Percentiles rank a stretch among this genome's conserved stretches.
Evolutionary conservation across 768 basidiomycete species (phyloP).

Genomic region (Podaxis mareebaensis): DNA sequence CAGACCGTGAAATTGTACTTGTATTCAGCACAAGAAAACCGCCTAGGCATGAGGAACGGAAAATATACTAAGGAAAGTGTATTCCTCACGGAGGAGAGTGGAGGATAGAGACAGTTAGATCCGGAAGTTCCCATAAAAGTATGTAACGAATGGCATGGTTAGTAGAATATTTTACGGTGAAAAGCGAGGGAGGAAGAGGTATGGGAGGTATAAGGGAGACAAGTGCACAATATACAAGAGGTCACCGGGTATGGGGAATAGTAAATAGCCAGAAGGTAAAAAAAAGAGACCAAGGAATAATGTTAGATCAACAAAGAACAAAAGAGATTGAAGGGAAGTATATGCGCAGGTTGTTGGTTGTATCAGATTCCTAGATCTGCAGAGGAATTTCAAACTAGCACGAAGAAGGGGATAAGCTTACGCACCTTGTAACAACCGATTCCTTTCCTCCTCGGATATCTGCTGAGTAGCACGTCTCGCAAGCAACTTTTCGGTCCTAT

Average conservation of each 20-base stretch:
- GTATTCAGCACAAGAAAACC: not conserved
- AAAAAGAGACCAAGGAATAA: constrained; percentile 23
- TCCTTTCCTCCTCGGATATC: constrained; percentile 74
- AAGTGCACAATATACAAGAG: constrained; percentile 18
- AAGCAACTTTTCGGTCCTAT: constrained; percentile 87
- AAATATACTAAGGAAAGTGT: not conserved
- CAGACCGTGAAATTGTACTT: not conserved
- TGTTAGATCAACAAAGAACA: constrained; percentile 25
- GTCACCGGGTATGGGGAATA: constrained; percentile 15
- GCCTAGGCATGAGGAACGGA: not conserved
- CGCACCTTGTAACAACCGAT: constrained; percentile 73
- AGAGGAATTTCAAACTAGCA: not conserved
- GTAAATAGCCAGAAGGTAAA: constrained; percentile 20
- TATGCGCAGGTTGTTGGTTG: not conserved
- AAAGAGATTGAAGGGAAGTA: not conserved
- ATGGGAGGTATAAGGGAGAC: constrained; percentile 23
- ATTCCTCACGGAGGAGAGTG: not conserved
- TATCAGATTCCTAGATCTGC: constrained; percentile 23
- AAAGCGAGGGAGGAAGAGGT: not conserved
- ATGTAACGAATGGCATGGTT: constrained; percentile 16
- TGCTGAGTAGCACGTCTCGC: constrained; percentile 80
- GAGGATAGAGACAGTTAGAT: not conserved
- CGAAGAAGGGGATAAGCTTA: not conserved
- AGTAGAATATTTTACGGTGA: not conserved
- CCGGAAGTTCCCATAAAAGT: constrained; percentile 15